These are phyloP conservation scores for Pichia kluyveri DNA, from an alignment of 805 yeast species.

Conservation along the genomic window DNA sequence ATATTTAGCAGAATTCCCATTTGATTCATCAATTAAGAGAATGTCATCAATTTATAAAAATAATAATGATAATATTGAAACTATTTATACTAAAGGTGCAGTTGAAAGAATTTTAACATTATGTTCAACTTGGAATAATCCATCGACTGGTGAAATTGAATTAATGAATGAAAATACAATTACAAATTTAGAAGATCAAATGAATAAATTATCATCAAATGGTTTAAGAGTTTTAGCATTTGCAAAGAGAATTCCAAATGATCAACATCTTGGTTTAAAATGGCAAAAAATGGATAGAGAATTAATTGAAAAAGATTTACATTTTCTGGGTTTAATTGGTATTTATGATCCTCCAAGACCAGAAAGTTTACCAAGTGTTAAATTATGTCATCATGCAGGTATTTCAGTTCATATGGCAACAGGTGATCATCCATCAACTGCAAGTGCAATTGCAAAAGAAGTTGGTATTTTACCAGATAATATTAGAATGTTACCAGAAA, in stretches of 20 bases:
- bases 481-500: conserved; percentile 43
- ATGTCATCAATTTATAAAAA: conserved; percentile 55
- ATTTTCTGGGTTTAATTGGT: conserved; percentile 62
- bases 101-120: conserved; percentile 57
- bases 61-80: conserved; percentile 19
- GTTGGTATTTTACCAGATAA: conserved; percentile 67
- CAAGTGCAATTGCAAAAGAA: conserved; percentile 71
- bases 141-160: conserved; percentile 21
- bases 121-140: conserved; percentile 46
- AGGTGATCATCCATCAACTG: conserved; percentile 76
- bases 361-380: conserved; percentile 59
- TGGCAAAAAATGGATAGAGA: conserved; percentile 31
- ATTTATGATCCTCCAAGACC: conserved; percentile 74
- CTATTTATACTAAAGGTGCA: conserved; percentile 59
- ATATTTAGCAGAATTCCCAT: conserved; percentile 61
- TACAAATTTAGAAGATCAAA: conserved; percentile 39
- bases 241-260: conserved; percentile 36
- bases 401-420: conserved; percentile 75
- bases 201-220: conserved; percentile 50
- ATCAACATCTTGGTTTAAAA: conserved; percentile 15
- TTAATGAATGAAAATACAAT: conserved; percentile 35
- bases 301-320: conserved; percentile 42
- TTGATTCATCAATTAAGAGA: conserved; percentile 65
- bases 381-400: conserved; percentile 63
- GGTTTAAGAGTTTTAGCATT: conserved; percentile 71